These are phyloP conservation scores for Jaminaea rosea DNA, from an alignment of 1,284 basidiomycete genomes.

Conservation along the genomic window DNA sequence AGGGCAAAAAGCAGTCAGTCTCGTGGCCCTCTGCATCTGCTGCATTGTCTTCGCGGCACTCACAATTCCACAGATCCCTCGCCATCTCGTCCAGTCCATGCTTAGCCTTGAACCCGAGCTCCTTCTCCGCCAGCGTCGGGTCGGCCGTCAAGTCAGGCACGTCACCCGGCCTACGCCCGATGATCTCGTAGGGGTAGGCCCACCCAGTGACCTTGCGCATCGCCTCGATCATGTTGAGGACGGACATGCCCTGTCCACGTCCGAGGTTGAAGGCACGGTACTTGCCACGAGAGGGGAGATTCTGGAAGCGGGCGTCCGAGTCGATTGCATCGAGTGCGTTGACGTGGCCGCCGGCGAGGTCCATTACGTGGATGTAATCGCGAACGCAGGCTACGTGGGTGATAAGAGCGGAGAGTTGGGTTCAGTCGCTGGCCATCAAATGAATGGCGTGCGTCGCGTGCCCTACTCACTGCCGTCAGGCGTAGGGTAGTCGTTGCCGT, in stretches of 20 bases:
- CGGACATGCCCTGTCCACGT: constrained; percentile 81
- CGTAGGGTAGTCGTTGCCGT: constrained; percentile 96
- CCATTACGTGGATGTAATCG: constrained; percentile 95
- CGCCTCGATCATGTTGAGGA: constrained; percentile 86
- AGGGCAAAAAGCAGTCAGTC: too few relatives aligned
- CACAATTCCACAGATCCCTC: constrained; percentile 46
- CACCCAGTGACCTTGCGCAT: constrained; percentile 80
- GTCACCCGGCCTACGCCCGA: constrained; percentile 78
- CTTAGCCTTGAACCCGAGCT: constrained; percentile 84
- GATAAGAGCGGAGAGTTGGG: background rate
- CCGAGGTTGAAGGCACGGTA: constrained; percentile 96
- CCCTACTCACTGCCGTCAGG: constrained; percentile 62
- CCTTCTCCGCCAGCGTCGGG: constrained; percentile 79
- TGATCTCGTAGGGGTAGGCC: constrained; percentile 63
- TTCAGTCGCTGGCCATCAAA: background rate
- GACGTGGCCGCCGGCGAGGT: constrained; percentile 85
- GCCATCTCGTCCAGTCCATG: constrained; percentile 36
- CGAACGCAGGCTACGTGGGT: constrained; percentile 50
- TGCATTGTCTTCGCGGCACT: too few relatives aligned
- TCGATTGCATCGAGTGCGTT: constrained; percentile 78
- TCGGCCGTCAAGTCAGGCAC: constrained; percentile 95
- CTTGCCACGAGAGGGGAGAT: constrained; percentile 48
- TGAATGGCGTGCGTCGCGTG: background rate
- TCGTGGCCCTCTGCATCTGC: too few relatives aligned
- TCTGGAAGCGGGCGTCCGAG: constrained; percentile 49